phyloP scores from a whole-genome alignment of 2,329 filamentous ascomycete genomes.

The Fusarium kyushuense region DNA sequence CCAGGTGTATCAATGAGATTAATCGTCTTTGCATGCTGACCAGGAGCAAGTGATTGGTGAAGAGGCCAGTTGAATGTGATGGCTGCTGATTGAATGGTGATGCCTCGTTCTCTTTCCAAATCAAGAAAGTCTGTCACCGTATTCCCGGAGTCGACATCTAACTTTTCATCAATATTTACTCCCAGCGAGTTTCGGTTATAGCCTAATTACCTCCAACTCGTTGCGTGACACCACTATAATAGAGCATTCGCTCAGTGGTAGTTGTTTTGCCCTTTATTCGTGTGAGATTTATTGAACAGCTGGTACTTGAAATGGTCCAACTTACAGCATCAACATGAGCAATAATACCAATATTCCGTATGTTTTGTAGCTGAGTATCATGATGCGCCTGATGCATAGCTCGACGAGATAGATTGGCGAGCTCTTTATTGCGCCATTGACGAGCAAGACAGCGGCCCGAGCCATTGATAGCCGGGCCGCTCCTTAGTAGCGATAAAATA shows the following conservation, averaged over 20 bases:
- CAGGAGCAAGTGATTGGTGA: slow-evolving; percentile 56
- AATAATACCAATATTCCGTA: slow-evolving; percentile 97
- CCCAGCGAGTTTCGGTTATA: not conserved
- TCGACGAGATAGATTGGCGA: slow-evolving; percentile 28
- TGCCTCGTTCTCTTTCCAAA: slow-evolving; percentile 89
- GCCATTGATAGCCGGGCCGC: slow-evolving; percentile 32
- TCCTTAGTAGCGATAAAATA: slow-evolving; percentile 42
- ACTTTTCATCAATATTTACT: slow-evolving; percentile 3
- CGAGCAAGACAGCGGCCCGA: slow-evolving; percentile 39
- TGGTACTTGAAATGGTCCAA: not conserved
- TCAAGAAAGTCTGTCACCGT: slow-evolving; percentile 98
- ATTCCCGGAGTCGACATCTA: slow-evolving; percentile 94
- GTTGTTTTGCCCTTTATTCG: slow-evolving; percentile 84
- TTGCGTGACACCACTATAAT: slow-evolving; percentile 90
- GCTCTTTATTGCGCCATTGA: slow-evolving; percentile 41
- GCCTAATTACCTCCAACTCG: slow-evolving; percentile 75
- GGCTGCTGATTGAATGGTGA: slow-evolving; percentile 97
- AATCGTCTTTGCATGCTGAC: slow-evolving; percentile 71
- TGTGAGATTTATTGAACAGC: slow-evolving; percentile 4
- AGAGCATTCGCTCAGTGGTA: slow-evolving; percentile 98
- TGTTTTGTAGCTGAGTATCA: slow-evolving; percentile 60
- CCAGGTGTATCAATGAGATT: slow-evolving; percentile 95
- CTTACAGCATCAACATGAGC: slow-evolving; percentile 93
- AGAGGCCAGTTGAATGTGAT: slow-evolving; percentile 96
- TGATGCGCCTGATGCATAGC: slow-evolving; percentile 40